These are phyloP conservation scores for Rhizopogon vesiculosus DNA, from an alignment of 768 basidiomycete species.

Conservation along the genomic window DNA sequence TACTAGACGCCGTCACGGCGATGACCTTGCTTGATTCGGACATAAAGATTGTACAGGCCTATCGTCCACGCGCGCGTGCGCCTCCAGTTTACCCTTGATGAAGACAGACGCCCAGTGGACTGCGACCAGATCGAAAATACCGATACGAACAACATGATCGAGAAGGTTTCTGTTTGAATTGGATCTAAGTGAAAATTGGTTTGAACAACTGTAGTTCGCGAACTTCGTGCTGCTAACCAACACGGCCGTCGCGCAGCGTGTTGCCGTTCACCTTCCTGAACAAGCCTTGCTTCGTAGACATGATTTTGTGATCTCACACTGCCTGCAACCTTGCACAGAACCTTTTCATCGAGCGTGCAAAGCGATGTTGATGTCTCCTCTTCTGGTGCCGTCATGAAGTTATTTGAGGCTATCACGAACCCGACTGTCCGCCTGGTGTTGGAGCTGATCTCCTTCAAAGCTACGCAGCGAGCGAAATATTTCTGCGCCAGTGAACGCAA, in stretches of 20 bases:
- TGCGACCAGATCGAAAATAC: conserved; percentile 59
- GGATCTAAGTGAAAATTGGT: not conserved
- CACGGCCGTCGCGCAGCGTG: conserved; percentile 83
- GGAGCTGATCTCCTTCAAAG: conserved; percentile 80
- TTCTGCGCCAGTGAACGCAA: conserved; percentile 76
- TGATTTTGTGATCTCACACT: conserved; percentile 39
- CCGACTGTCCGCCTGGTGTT: conserved; percentile 74
- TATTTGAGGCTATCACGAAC: conserved; percentile 71
- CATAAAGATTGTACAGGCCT: conserved; percentile 31
- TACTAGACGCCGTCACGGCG: too few relatives aligned
- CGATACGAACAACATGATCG: conserved; percentile 78
- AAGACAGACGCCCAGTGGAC: conserved; percentile 73
- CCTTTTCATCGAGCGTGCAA: conserved; percentile 74
- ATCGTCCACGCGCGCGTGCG: conserved; percentile 62
- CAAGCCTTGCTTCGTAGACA: conserved; percentile 96
- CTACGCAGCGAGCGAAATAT: conserved; percentile 95
- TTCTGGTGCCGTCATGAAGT: conserved; percentile 77
- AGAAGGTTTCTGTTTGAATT: conserved; percentile 60
- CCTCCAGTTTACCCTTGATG: conserved; percentile 77
- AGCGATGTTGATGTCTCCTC: conserved; percentile 78
- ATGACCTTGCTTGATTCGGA: too few relatives aligned
- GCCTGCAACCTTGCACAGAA: conserved; percentile 38
- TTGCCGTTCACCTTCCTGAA: conserved; percentile 92
- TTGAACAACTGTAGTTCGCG: conserved; percentile 45
- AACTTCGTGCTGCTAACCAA: conserved; percentile 82